Evolutionary conservation across 2,329 filamentous ascomycete species (phyloP), one percentile per base, ranked within the genome.

Genomic region (Coniochaeta sp.): DNA sequence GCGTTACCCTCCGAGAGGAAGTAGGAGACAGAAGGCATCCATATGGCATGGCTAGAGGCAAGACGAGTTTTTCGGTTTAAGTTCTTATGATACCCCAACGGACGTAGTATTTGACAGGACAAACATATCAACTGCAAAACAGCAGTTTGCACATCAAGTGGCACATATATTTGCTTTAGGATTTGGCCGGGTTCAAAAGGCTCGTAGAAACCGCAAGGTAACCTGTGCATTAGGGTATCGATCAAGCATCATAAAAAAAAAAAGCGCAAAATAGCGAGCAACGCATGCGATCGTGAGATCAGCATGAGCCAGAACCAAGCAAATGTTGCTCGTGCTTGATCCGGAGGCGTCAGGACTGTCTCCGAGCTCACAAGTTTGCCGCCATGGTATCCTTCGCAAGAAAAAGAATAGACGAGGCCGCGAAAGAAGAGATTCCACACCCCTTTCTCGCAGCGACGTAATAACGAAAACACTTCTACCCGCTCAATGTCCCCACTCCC

Each of bases 151-250:
- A 36, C 34, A 36, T 36, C 34, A 26, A 16, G 28, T 52, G 38
- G 17, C 38, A 5, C 16, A 5, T n/a, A n/a, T 40, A n/a, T 40
- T 5, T 40, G 17, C 38, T 40, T 40, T 34, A 6, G 10, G 9
- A n/a, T n/a, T 40, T n/a, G 3, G 38, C 16, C 38, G 34, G 14
- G 34, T 7, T 36, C 34, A 8, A 36, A 36, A 3, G 34, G 34
- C 34, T 14, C 7, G 12, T 6, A 55, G 22, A 38, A 22, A 57
- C n/a, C 32, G n/a, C 54, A 24, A 55, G 3, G 30, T 44, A 30
- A 24, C 55, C 44, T 57, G 5, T 40, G 55, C 24, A 57, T 57
- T 57, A 57, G 55, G 55, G 55, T 57, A 57, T 57, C 55, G 55
- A 57, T 28, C 38, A 40, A 26, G 32, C n/a, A 17, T 44, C 36